Conservation (phyloP, 805 yeast genomes). For the Saccharomycopsis sp. region DNA sequence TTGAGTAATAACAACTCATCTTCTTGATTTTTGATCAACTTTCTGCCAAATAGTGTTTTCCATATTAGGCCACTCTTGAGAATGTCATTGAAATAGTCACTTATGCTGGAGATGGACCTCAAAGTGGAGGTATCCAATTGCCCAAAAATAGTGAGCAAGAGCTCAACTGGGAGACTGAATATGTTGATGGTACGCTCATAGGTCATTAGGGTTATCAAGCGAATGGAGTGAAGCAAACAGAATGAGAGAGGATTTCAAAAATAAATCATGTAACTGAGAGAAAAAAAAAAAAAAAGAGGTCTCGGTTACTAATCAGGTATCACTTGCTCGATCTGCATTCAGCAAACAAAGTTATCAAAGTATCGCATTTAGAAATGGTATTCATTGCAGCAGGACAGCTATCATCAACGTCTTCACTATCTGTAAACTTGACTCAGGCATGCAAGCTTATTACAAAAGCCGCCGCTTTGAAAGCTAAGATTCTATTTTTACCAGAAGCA, state of each 20-base stretch:
- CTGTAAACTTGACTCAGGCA: slow-evolving; percentile 51
- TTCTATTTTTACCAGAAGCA: slow-evolving; percentile 88
- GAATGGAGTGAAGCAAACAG: background rate
- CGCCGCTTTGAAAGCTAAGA: slow-evolving; percentile 46
- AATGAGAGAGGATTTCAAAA: background rate
- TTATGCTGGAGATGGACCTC: slow-evolving; percentile 7
- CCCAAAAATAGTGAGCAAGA: slow-evolving; percentile 16
- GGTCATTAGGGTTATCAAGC: background rate
- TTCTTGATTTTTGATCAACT: slow-evolving; percentile 2
- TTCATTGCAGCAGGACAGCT: slow-evolving; percentile 80
- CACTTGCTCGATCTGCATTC: too few relatives aligned
- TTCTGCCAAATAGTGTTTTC: slow-evolving; percentile 10
- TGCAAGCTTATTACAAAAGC: slow-evolving; percentile 57
- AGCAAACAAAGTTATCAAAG: too few relatives aligned
- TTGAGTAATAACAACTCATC: slow-evolving; percentile 5
- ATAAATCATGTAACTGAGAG: too few relatives aligned
- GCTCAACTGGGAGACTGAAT: slow-evolving; percentile 16
- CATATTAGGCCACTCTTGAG: slow-evolving; percentile 16
- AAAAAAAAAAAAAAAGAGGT: too few relatives aligned
- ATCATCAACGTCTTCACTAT: slow-evolving; percentile 58
- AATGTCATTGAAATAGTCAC: slow-evolving; percentile 12
- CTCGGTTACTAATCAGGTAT: too few relatives aligned
- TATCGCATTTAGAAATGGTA: too few relatives aligned
- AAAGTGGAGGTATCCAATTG: slow-evolving; percentile 13
- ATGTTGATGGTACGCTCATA: slow-evolving; percentile 1